Evolutionary conservation across 768 basidiomycete genomes (phyloP).

Genomic region (Tulasnella sp.): DNA sequence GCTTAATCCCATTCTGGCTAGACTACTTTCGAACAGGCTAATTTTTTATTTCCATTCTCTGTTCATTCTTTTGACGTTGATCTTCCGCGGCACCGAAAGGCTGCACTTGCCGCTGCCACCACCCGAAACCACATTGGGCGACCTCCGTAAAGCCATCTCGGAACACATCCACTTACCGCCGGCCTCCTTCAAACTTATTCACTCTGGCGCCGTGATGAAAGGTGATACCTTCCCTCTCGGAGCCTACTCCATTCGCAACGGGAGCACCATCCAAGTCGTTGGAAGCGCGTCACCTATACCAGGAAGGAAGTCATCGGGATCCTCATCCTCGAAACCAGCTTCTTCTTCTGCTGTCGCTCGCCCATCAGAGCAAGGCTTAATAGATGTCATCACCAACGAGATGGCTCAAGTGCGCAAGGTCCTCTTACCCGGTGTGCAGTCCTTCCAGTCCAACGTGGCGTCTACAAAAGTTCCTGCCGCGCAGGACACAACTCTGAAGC

Average conservation of each 20-base stretch:
- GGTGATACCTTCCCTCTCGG: constrained; percentile 72
- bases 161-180: constrained; percentile 69
- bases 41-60: constrained; percentile 26
- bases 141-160: constrained; percentile 60
- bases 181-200: constrained; percentile 77
- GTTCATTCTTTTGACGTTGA: constrained; percentile 24
- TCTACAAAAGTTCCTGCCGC: constrained; percentile 31
- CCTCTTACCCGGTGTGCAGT: constrained; percentile 56
- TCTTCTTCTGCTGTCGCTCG: constrained; percentile 10
- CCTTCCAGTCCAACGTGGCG: constrained; percentile 48
- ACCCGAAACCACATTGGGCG: constrained; percentile 54
- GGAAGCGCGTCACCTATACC: constrained; percentile 38
- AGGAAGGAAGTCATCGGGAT: constrained; percentile 2
- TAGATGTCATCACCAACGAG: constrained; percentile 56
- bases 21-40: background rate
- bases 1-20: background rate
- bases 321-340: constrained; percentile 1
- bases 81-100: constrained; percentile 36
- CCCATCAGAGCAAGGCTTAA: constrained; percentile 47
- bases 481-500: constrained; percentile 38
- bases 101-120: constrained; percentile 56
- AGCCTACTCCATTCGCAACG: constrained; percentile 65
- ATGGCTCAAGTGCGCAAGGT: constrained; percentile 50
- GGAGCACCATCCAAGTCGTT: constrained; percentile 68
- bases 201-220: constrained; percentile 86